phyloP scores from a whole-genome alignment of 2,329 filamentous ascomycete species.

The Penicillium paneum region DNA sequence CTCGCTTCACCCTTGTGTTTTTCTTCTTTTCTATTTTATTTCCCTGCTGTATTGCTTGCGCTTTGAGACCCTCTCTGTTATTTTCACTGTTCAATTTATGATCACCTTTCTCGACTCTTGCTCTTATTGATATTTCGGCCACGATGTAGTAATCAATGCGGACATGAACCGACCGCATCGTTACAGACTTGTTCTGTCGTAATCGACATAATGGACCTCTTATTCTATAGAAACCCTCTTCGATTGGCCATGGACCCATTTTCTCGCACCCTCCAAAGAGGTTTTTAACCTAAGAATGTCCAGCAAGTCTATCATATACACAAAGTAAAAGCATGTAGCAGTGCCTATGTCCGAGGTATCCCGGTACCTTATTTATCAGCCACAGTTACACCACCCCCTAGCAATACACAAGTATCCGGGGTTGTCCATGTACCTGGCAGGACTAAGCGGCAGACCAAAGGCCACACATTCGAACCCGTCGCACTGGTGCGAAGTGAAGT shows the following conservation, averaged over 20 bases:
- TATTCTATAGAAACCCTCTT: neutral
- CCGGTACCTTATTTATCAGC: conserved; percentile 5
- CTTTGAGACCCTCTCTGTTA: conserved; percentile 18
- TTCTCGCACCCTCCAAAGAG: neutral
- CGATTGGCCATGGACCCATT: neutral
- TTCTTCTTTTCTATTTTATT: neutral
- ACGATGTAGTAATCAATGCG: conserved; percentile 20
- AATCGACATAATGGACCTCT: no score
- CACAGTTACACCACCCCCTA: conserved; percentile 14
- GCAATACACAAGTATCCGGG: conserved; percentile 4
- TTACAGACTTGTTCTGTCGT: neutral
- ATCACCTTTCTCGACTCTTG: conserved; percentile 6
- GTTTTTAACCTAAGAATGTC: neutral
- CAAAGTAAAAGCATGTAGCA: conserved; percentile 5
- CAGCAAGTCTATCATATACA: neutral
- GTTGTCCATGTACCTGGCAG: conserved; percentile 18
- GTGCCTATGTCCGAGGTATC: conserved; percentile 1
- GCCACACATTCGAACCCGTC: conserved; percentile 1
- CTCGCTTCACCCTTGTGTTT: neutral
- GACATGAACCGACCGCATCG: conserved; percentile 10
- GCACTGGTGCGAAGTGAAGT: neutral
- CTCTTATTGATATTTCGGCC: conserved; percentile 16
- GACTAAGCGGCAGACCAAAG: neutral
- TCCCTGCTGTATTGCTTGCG: neutral
- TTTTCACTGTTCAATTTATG: conserved; percentile 9